A percentile compares a stretch with the other conserved stretches of the same genome.
Evolutionary conservation across 139 green algal genomes (phyloP).

Genomic region (Tetradesmus lagerheimii): DNA sequence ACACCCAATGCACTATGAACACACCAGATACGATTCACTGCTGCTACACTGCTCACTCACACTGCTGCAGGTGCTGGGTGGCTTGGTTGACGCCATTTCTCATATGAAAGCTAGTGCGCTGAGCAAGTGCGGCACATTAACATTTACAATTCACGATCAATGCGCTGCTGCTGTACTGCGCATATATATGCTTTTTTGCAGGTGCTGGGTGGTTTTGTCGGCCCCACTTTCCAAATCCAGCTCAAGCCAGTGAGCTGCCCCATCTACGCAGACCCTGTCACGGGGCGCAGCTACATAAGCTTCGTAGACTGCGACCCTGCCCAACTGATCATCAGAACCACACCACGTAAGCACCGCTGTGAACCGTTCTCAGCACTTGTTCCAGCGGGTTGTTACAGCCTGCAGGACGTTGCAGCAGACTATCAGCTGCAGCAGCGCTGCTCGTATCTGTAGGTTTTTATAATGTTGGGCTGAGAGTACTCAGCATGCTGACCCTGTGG

Average conservation of each 20-base stretch:
- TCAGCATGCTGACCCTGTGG: constrained; percentile 7
- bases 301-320: constrained; percentile 35
- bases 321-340: background rate
- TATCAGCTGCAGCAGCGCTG: no score
- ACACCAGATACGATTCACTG: background rate
- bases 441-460: no score
- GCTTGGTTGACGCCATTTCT: no score
- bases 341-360: constrained; percentile 32
- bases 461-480: no score
- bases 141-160: background rate
- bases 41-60: no score
- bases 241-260: constrained; percentile 31
- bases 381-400: no score
- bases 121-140: no score
- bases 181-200: no score
- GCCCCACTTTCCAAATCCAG: background rate
- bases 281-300: constrained; percentile 37
- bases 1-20: background rate
- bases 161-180: background rate
- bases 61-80: constrained; percentile 31
- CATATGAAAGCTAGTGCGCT: no score
- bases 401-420: no score
- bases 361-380: no score
- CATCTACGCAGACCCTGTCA: constrained; percentile 22
- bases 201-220: constrained; percentile 19